These are phyloP conservation scores for Cafeteria roenbergensis DNA, from an alignment of 108 stramenopile species.

Conservation along the genomic window DNA sequence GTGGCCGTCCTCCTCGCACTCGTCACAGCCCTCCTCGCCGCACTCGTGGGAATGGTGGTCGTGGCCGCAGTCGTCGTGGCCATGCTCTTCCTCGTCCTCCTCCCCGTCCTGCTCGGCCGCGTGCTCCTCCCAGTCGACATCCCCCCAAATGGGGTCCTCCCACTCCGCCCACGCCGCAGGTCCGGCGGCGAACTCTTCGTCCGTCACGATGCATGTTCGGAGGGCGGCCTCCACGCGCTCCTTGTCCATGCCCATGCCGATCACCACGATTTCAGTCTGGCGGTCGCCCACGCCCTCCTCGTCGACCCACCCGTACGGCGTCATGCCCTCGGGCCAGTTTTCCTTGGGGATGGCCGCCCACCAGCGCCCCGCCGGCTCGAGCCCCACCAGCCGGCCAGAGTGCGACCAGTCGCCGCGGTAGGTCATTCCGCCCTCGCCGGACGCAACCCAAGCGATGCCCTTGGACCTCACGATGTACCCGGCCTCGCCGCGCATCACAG, in stretches of 20 bases:
- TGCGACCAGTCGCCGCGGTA: conserved; percentile 50
- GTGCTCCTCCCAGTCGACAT: no score
- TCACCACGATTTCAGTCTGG: conserved; percentile 64
- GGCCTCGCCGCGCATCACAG: no score
- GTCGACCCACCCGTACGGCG: conserved; percentile 25
- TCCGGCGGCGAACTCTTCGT: conserved; percentile 8
- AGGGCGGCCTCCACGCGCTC: conserved; percentile 21
- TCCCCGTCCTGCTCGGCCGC: no score
- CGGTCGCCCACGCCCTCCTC: conserved; percentile 50
- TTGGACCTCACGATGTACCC: conserved; percentile 45
- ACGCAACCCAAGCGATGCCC: conserved; percentile 52
- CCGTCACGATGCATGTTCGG: background rate
- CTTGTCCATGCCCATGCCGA: conserved; percentile 50
- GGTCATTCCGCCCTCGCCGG: conserved; percentile 24
- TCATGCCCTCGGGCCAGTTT: background rate
- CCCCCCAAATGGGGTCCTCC: no score
- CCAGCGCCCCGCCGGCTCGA: conserved; percentile 42
- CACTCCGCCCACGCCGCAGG: no score
- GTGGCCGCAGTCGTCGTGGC: no score
- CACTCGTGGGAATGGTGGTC: no score
- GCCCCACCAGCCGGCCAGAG: conserved; percentile 41
- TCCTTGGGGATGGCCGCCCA: conserved; percentile 28
- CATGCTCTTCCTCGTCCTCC: no score
- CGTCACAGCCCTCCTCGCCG: no score
- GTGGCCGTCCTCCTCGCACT: no score